A percentile compares a stretch with the other conserved stretches of the same genome.
These are phyloP conservation scores for Penstemon eatonii DNA, from an alignment of 257 asterid species.

Conservation along the genomic window DNA sequence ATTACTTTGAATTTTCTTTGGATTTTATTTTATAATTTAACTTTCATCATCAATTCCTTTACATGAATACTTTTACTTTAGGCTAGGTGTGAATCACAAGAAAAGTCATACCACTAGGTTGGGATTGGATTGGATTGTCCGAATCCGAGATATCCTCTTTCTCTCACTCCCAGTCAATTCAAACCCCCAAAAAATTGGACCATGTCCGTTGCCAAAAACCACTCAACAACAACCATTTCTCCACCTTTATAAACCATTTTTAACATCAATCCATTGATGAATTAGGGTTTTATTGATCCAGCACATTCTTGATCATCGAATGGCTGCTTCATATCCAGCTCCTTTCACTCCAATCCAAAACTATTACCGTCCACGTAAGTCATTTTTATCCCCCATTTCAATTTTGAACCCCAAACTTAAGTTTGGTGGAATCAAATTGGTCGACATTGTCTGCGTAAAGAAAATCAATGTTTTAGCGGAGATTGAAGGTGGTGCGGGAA, in stretches of 20 bases:
- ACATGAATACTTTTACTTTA: no score
- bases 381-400: conserved; percentile 14
- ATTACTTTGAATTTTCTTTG: no score
- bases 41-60: no score
- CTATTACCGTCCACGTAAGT: conserved; percentile 11
- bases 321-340: conserved; percentile 48
- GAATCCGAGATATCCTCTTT: no score
- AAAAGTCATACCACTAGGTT: no score
- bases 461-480: conserved; percentile 44
- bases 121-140: no score
- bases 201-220: neutral
- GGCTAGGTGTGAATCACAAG: no score
- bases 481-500: conserved; percentile 32
- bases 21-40: no score
- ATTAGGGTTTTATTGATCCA: neutral
- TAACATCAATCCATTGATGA: no score
- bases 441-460: conserved; percentile 18
- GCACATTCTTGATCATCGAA: conserved; percentile 16
- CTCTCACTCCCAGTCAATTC: conserved; percentile 1
- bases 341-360: conserved; percentile 39
- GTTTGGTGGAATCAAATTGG: conserved; percentile 29
- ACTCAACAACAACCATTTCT: neutral
- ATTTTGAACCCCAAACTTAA: conserved; percentile 18
- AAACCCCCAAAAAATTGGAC: neutral
- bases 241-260: neutral